A percentile compares a stretch with the other conserved stretches of the same genome.
phyloP scores from a whole-genome alignment of 805 yeast species.

The Monosporozyma servazzii region DNA sequence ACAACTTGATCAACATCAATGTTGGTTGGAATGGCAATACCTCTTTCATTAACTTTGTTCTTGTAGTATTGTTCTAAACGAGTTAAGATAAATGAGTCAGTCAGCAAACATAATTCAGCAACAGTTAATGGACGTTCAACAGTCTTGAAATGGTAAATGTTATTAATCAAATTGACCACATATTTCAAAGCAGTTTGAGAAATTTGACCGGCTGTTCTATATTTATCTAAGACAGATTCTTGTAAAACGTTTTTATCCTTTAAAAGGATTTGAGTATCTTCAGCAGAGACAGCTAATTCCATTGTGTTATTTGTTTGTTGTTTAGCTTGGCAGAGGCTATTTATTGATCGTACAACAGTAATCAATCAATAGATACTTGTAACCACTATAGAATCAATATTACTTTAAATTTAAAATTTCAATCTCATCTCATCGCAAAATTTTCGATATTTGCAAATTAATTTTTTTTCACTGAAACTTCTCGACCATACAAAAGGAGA shows the following conservation, averaged over 20 bases:
- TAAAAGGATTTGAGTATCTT: constrained; percentile 63
- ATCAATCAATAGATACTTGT: not conserved
- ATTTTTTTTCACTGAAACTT: constrained; percentile 1
- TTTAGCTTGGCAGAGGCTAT: not conserved
- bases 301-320: constrained; percentile 24
- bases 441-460: constrained; percentile 3
- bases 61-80: constrained; percentile 54
- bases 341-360: not conserved
- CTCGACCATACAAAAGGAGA: not conserved
- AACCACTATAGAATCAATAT: not conserved
- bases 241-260: constrained; percentile 62
- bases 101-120: constrained; percentile 70
- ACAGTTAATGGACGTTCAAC: constrained; percentile 38
- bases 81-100: constrained; percentile 64
- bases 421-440: constrained; percentile 14
- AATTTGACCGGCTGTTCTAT: constrained; percentile 82
- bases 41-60: constrained; percentile 68
- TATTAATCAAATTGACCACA: constrained; percentile 56
- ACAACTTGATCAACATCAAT: constrained; percentile 76
- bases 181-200: constrained; percentile 73
- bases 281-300: constrained; percentile 70
- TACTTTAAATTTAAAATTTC: constrained; percentile 1
- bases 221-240: constrained; percentile 61
- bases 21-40: constrained; percentile 86
- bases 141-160: constrained; percentile 49